Evolutionary conservation across 495 filamentous ascomycete species (phyloP).

Genomic region (Gamarada debralockiae): DNA sequence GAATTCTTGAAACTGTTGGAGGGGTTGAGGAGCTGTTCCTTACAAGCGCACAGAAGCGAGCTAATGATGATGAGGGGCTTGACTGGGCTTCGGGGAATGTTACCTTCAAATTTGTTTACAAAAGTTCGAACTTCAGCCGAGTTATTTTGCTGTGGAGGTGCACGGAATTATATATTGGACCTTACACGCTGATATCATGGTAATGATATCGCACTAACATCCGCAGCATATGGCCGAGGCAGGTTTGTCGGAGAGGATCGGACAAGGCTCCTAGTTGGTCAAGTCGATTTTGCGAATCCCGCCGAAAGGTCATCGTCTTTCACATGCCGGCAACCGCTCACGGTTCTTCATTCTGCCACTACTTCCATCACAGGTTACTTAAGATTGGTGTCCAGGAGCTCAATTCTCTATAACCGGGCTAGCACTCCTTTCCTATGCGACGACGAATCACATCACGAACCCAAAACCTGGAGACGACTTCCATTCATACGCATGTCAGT

Average conservation of each 20-base stretch:
- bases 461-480: too few relatives aligned
- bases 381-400: neutral
- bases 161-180: neutral
- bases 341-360: too few relatives aligned
- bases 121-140: too few relatives aligned
- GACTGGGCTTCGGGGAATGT: too few relatives aligned
- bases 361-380: too few relatives aligned
- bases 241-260: constrained; percentile 17
- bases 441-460: neutral
- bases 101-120: too few relatives aligned
- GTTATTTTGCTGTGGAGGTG: too few relatives aligned
- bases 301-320: constrained; percentile 9
- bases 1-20: constrained; percentile 1
- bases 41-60: constrained; percentile 7
- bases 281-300: neutral
- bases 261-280: constrained; percentile 1
- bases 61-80: neutral
- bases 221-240: constrained; percentile 23
- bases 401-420: constrained; percentile 2
- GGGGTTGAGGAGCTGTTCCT: constrained; percentile 16
- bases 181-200: too few relatives aligned
- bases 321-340: constrained; percentile 13
- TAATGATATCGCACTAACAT: too few relatives aligned
- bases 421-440: constrained; percentile 3
- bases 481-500: too few relatives aligned